Base-by-base conservation (phyloP, 106 monocot genomes). In the Allium fistulosum region DNA sequence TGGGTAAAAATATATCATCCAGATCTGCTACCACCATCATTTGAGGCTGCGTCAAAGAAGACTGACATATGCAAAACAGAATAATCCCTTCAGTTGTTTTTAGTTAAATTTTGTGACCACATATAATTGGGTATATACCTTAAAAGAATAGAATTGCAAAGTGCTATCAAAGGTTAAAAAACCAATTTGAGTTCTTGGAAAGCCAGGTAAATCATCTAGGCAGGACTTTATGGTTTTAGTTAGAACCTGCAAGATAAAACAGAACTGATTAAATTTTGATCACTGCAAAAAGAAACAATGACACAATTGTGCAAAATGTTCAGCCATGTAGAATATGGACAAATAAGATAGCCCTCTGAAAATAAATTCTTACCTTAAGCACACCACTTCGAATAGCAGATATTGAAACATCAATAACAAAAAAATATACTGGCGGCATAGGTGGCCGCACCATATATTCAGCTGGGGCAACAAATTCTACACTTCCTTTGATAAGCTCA, bases 361-460 rank as follows among this genome's bases (percentile, higher is more conserved):
- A 70, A 13, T 22, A 22, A 71, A 47, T 53, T 46, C 47, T 75
- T 96, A 99, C 97, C 92, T 99, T 92, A 70, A 99, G 87, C 72
- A 90, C 68, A 70, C 99, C 99, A 69, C 64, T 77, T 48, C 56
- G 73, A 71, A 85, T 89, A 55, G 99, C 80, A 61, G 85, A 72
- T 48, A 79, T 69, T 66, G 99, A 99, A 52, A 99, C 99, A 68
- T 99, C 99, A 58, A 99, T 93, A 62, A 99, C 72, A 60, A 99
- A 99, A 83, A 99, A 99, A 62, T 90, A 99, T 45, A 79, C 53
- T 59, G 99, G 99, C 13, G 99, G 99, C 99, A 99, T 99, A 61
- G 99, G 92, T 51, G 92, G 92, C 60, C 99, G 88, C 71, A 99
- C 87, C 99, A 99, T 99, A 66, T 99, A 99, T 71, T 99, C 99